phyloP scores from a whole-genome alignment of 2,329 filamentous ascomycete species.

The Penicillium sp. region DNA sequence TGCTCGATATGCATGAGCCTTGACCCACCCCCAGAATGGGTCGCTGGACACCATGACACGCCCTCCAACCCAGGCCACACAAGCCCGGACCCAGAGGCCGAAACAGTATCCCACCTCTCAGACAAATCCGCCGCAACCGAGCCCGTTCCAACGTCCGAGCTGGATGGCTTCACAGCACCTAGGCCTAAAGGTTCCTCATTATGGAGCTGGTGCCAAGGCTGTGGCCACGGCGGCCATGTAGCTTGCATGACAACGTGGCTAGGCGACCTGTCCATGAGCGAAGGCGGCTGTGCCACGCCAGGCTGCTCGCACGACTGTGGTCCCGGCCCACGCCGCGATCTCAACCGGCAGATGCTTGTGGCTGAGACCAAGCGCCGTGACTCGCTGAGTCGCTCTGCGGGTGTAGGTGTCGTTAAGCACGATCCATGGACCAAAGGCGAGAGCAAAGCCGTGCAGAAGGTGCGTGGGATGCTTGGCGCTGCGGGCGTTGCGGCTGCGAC shows the following conservation, averaged over 20 bases:
- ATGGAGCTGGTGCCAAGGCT: constrained; percentile 65
- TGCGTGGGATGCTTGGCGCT: constrained; percentile 50
- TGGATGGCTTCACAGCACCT: constrained; percentile 36
- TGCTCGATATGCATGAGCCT: constrained; percentile 52
- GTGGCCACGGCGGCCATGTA: constrained; percentile 65
- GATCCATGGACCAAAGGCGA: constrained; percentile 53
- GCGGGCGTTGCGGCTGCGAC: constrained; percentile 42
- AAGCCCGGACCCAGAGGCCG: constrained; percentile 26
- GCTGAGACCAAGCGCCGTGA: constrained; percentile 43
- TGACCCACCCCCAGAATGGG: constrained; percentile 50
- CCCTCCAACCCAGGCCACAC: constrained; percentile 19
- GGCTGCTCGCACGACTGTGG: constrained; percentile 67
- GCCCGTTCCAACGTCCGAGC: constrained; percentile 31
- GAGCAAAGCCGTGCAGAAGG: constrained; percentile 55
- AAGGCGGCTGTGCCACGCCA: constrained; percentile 63
- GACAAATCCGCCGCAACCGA: constrained; percentile 51
- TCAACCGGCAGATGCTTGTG: constrained; percentile 43
- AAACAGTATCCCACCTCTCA: constrained; percentile 48
- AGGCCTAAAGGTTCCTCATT: constrained; percentile 48
- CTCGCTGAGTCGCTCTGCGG: constrained; percentile 41
- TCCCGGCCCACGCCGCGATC: constrained; percentile 54
- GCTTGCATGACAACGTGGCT: constrained; percentile 65
- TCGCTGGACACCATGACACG: constrained; percentile 32
- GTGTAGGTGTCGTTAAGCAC: constrained; percentile 48
- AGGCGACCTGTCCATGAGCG: constrained; percentile 52